Evolutionary conservation across 2,329 filamentous ascomycete genomes (phyloP).

Genomic region (Xylaria sp.): DNA sequence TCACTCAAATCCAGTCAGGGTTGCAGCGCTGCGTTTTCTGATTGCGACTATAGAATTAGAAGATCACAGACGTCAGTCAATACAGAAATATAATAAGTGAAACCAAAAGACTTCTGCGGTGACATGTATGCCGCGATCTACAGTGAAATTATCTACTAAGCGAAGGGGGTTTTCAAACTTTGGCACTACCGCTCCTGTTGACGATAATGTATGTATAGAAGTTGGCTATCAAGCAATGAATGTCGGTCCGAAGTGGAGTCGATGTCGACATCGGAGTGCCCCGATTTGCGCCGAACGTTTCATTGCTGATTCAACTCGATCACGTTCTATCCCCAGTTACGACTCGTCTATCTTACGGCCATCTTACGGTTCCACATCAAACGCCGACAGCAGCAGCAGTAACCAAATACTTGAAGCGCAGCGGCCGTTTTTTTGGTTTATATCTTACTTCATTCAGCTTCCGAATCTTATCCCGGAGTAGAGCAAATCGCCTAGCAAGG

Average conservation of each 20-base stretch:
- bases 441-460: neutral
- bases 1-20: neutral
- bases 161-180: neutral
- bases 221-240: neutral
- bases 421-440: neutral
- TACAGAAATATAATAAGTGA: conserved; percentile 29
- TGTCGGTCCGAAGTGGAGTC: conserved; percentile 27
- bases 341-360: too few species aligned
- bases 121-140: neutral
- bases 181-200: neutral
- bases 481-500: neutral
- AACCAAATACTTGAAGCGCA: neutral
- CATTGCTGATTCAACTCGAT: neutral
- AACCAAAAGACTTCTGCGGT: neutral
- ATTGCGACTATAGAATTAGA: conserved; percentile 28
- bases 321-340: neutral
- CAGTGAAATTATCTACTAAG: neutral
- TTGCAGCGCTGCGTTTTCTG: conserved; percentile 22
- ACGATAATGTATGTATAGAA: neutral
- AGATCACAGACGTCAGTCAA: conserved; percentile 9
- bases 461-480: neutral
- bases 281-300: conserved; percentile 5
- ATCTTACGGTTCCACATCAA: too few species aligned
- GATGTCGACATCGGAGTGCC: conserved; percentile 9
- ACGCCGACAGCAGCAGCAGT: neutral